Evolutionary conservation across 179 eudicot genomes (phyloP).

Genomic region (Spinacia oleracea): DNA sequence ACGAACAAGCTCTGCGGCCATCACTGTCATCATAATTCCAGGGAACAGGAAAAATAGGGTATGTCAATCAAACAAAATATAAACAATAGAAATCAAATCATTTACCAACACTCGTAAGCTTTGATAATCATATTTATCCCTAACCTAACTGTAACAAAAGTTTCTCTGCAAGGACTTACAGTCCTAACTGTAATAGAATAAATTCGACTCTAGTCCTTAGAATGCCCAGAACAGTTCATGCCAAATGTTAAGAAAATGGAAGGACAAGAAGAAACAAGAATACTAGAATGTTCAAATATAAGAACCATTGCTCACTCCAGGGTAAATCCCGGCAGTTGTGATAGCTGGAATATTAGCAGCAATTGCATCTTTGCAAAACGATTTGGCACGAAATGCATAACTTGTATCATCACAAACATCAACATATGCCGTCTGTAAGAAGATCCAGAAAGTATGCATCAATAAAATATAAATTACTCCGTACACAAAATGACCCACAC

Average conservation of each 20-base stretch:
- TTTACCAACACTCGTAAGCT: background rate
- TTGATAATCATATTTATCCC: background rate
- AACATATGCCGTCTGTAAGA: conserved; percentile 77
- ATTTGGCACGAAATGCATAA: conserved; percentile 79
- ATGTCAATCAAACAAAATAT: background rate
- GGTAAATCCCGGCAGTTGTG: conserved; percentile 98
- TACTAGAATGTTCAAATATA: conserved; percentile 20
- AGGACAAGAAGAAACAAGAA: background rate
- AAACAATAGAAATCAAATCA: background rate
- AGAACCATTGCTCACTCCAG: conserved; percentile 99
- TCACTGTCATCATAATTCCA: conserved; percentile 53
- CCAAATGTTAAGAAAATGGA: background rate
- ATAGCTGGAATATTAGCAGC: conserved; percentile 85
- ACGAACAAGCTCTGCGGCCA: conserved; percentile 98
- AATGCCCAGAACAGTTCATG: background rate
- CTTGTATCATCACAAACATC: conserved; percentile 95
- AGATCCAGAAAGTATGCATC: conserved; percentile 12
- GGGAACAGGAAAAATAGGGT: background rate
- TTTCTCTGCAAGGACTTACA: background rate
- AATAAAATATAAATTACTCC: too few relatives aligned
- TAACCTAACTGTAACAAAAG: background rate
- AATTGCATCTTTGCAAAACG: conserved; percentile 62
- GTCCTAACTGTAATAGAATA: too few relatives aligned
- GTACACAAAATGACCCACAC: background rate
- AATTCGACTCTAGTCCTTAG: background rate